Base-by-base conservation (phyloP, 1,284 basidiomycete species). In the Vanrija pseudolonga region DNA sequence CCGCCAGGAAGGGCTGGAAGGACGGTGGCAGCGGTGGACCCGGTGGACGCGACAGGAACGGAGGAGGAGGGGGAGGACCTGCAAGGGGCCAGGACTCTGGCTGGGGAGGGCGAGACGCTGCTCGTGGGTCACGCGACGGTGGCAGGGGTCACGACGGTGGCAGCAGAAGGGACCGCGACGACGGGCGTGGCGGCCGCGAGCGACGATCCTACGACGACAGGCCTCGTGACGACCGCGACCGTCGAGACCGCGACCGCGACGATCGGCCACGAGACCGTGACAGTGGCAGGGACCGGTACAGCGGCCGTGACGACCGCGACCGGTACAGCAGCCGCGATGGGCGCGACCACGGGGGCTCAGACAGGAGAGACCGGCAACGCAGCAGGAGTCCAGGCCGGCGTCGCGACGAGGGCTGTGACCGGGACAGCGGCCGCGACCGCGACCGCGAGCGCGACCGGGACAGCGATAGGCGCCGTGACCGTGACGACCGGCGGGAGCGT, bases 41-140 rank as follows among this genome's bases (percentile, higher is more conserved):
- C 40, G 38, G 47, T 23, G 49, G 48, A n/a, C 57, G 50, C n/a
- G 57, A 61, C 26, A 26, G 26, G 26, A 26, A 26, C 3, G 45
- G 55, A 22, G 56, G 51, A 14, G 66, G 67, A 15, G 66, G 61
- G 28, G 61, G 62, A 12, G 41, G 61, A 54, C 15, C 59, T 66
- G n/a, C 45, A 53, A 3, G 32, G 32, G 32, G 9, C 11, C 32
- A 32, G 32, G 32, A 32, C 32, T 32, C 32, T 9, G 32, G 32
- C 32, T 32, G 32, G 32, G 32, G 32, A 4, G 32, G 32, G 32
- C 32, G 32, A 2, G 32, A 32, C 14, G 32, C 32, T 9, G 9
- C 32, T 2, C 32, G 32, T 32, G 32, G 51, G 64, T 3, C 59
- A 62, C 8, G 45, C 51, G 2, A 66, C 53, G 28, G 51, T 57